Base-by-base conservation (phyloP, 2,329 filamentous ascomycete species). In the Hypoxylon sp. region DNA sequence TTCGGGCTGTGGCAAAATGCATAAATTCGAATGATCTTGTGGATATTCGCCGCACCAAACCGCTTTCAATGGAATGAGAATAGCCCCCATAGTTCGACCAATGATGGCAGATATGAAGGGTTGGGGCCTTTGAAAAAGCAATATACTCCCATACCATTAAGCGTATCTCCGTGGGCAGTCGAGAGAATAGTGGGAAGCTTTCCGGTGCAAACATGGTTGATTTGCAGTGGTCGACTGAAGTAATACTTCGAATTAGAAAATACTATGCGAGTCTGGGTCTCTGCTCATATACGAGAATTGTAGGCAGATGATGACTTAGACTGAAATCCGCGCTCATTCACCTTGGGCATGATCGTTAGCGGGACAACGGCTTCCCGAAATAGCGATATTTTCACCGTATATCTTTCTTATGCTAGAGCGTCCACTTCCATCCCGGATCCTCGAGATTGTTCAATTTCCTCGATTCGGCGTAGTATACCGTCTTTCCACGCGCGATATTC, bases 401-500 rank as follows among this genome's bases (percentile, higher is more conserved):
- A 32, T 6, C 27, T 47, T 8, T n/a, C n/a, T 50, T 46, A 70
- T 31, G 65, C 57, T 6, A 44, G 21, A 29, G 66, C 48, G 53
- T 74, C 72, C 2, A 73, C 60, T 50, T 73, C 73, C 50, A 69
- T 72, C 47, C 51, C 65, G 1, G 48, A 53, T 19, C 62, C 62
- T 24, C 65, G 67, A 27, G 57, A 69, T 50, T 58, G 75, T 71
- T 87, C 82, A 48, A 86, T 78, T 65, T 83, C 78, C 24, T 82
- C 79, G 64, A 93, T 87, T 71, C 84, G 84, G 65, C 79, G 80
- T 75, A 92, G 73, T 27, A 93, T 85, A 1, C 77, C 80, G 3
- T 84, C 82, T 78, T 90, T 90, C 93, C 92, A 96, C 17, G 77
- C 78, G 48, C 77, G 81, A 75, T 89, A 94, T 10, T 91, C 88